Percentiles rank a stretch among this genome's conserved stretches.
Evolutionary conservation across 1,284 basidiomycete species (phyloP).

Genomic region (Trametes polyzona): DNA sequence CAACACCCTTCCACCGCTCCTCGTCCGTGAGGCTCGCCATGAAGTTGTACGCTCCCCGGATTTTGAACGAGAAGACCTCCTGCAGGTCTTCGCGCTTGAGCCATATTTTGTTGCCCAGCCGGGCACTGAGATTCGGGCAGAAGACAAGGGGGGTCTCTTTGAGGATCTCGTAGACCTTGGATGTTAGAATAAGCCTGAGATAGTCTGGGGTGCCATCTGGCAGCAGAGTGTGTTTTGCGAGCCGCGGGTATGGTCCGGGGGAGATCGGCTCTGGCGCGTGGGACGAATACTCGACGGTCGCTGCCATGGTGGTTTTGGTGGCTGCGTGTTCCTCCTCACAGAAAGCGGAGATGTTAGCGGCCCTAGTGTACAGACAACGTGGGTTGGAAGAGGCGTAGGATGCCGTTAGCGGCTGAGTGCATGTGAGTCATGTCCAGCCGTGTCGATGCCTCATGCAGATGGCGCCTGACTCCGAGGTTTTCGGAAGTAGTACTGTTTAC

Average conservation of each 20-base stretch:
- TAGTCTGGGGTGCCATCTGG: slow-evolving; percentile 87
- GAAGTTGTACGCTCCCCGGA: slow-evolving; percentile 97
- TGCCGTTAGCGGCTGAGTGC: background rate
- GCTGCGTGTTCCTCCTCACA: too few species aligned
- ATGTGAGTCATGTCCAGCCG: slow-evolving; percentile 7
- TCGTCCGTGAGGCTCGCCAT: slow-evolving; percentile 91
- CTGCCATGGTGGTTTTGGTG: slow-evolving; percentile 30
- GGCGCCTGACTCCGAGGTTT: slow-evolving; percentile 14
- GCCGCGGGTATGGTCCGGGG: slow-evolving; percentile 66
- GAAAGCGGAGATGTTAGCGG: background rate
- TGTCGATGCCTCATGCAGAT: slow-evolving; percentile 11
- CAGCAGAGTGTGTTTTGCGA: slow-evolving; percentile 69
- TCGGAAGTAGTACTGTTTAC: background rate
- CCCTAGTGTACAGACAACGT: background rate
- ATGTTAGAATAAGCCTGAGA: slow-evolving; percentile 88
- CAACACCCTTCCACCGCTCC: slow-evolving; percentile 96
- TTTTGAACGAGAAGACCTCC: slow-evolving; percentile 99
- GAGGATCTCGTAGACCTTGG: slow-evolving; percentile 94
- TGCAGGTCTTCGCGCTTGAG: slow-evolving; percentile 96
- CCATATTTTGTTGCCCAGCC: slow-evolving; percentile 92
- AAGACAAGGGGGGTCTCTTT: slow-evolving; percentile 91
- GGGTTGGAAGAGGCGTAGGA: background rate
- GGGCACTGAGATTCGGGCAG: slow-evolving; percentile 85
- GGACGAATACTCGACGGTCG: slow-evolving; percentile 71
- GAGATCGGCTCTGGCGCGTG: slow-evolving; percentile 53